phyloP scores from a whole-genome alignment of 495 filamentous ascomycete species.

The Penicillium herquei region DNA sequence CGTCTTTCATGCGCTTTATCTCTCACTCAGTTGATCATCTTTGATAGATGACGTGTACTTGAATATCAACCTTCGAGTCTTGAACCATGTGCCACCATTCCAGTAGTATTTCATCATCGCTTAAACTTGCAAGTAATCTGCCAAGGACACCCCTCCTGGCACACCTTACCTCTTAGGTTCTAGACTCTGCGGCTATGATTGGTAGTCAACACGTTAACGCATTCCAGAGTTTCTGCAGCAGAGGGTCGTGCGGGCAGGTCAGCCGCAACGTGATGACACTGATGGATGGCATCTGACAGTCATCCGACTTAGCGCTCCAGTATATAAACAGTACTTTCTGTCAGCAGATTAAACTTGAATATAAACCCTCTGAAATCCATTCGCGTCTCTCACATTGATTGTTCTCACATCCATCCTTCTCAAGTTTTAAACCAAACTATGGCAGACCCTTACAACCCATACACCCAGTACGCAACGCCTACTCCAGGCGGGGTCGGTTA shows the following conservation, averaged over 20 bases:
- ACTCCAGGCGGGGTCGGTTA: slow-evolving; percentile 29
- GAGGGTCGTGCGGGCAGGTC: slow-evolving; percentile 29
- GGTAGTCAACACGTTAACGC: slow-evolving; percentile 8
- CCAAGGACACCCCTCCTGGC: slow-evolving; percentile 4
- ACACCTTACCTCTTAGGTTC: neutral
- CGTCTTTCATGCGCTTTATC: slow-evolving; percentile 7
- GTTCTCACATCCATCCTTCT: neutral
- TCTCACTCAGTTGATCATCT: slow-evolving; percentile 9
- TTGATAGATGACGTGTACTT: slow-evolving; percentile 16
- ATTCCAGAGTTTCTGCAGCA: slow-evolving; percentile 14
- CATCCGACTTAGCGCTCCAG: slow-evolving; percentile 7
- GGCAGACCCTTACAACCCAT: slow-evolving; percentile 52
- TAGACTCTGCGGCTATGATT: slow-evolving; percentile 10
- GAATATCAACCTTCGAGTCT: slow-evolving; percentile 10
- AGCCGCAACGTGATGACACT: slow-evolving; percentile 20
- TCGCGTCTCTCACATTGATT: neutral
- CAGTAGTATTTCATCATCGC: neutral
- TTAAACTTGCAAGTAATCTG: slow-evolving; percentile 3
- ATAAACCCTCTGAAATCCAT: neutral
- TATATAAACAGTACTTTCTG: slow-evolving; percentile 2
- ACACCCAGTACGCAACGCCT: slow-evolving; percentile 25
- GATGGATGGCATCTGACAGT: slow-evolving; percentile 13
- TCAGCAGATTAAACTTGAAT: neutral
- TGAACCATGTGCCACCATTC: slow-evolving; percentile 7
- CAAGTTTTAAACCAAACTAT: slow-evolving; percentile 22